Base-by-base conservation (phyloP, 2,329 filamentous ascomycete species). In the Alternaria arbusti region DNA sequence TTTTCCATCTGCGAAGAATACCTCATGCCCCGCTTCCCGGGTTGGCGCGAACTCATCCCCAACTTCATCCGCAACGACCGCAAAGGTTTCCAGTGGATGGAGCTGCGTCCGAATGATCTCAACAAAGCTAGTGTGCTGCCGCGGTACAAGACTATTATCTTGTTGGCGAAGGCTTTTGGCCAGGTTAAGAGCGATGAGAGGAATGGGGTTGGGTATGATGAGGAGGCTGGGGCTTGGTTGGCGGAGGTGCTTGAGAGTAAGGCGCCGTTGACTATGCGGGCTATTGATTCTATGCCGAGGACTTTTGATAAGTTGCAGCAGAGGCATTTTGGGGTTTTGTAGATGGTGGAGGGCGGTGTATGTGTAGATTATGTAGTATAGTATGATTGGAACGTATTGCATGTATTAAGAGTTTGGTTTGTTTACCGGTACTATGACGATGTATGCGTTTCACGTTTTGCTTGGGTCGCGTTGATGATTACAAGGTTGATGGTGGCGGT, bases 21-120 rank as follows among this genome's bases (percentile, higher is more conserved):
- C 64, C 89, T 98, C 59, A 96, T 97, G 87, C 85, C 87, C 1
- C 84, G 87, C 32, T 97, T 94, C 87, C 86, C 87, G 11, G 93
- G 93, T 23, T 97, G 94, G 92, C 72, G 69, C 25, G 40, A 62
- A 3, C 66, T 74, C 8, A 54, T 62, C 5, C 73, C 76, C 0
- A 67, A 61, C 47, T 77, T 74, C 58, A 61, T 67, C 28, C 74
- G 71, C 52, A 56, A 66, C 15, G 69, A 74, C 40, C 63, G 56
- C 5, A 58, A 32, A 12, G 72, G 75, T 1, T 73, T 75, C 58
- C 47, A 71, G 15, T 75, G 65, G 64, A 74, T 79, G 71, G 72
- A 78, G 49, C 49, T 78, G 3, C 70, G 77, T 11, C 63, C 72
- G 36, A 57, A 70, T 60, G 68, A 78, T 30, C 46, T 77, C 58